phyloP scores from a whole-genome alignment of 768 basidiomycete species.

The Kwoniella sp. region DNA sequence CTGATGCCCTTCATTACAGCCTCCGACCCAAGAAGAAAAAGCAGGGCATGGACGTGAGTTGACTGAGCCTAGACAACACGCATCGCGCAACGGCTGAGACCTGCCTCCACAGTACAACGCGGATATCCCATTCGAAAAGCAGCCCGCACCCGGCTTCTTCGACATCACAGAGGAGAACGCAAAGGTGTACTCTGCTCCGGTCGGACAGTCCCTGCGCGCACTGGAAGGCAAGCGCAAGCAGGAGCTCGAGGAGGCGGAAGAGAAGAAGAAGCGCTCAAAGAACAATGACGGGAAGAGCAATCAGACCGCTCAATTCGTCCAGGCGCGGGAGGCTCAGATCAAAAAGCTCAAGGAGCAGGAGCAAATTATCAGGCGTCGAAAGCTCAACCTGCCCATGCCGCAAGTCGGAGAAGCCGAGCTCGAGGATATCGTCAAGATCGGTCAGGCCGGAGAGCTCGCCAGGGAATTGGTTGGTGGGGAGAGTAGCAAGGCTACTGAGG shows the following conservation, averaged over 20 bases:
- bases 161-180: conserved; percentile 93
- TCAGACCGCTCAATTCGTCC: conserved; percentile 80
- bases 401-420: conserved; percentile 93
- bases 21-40: conserved; percentile 92
- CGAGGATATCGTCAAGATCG: conserved; percentile 98
- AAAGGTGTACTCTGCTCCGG: conserved; percentile 72
- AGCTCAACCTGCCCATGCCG: conserved; percentile 75
- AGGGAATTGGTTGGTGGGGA: conserved; percentile 60
- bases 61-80: neutral
- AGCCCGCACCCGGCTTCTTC: conserved; percentile 90
- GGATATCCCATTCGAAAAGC: conserved; percentile 98
- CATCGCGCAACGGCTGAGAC: no score
- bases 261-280: conserved; percentile 74
- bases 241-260: conserved; percentile 80
- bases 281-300: conserved; percentile 61
- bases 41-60: conserved; percentile 91
- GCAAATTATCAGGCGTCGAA: conserved; percentile 80
- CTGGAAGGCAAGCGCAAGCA: conserved; percentile 93
- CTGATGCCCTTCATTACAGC: conserved; percentile 53
- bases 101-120: conserved; percentile 71
- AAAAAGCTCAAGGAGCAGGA: conserved; percentile 97
- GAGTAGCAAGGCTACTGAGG: conserved; percentile 61
- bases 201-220: conserved; percentile 84
- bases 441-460: conserved; percentile 82
- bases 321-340: conserved; percentile 96